Percentiles rank a stretch among this genome's conserved stretches.
Conservation (phyloP, 495 filamentous ascomycete genomes). For the Daldinia caldariorum region DNA sequence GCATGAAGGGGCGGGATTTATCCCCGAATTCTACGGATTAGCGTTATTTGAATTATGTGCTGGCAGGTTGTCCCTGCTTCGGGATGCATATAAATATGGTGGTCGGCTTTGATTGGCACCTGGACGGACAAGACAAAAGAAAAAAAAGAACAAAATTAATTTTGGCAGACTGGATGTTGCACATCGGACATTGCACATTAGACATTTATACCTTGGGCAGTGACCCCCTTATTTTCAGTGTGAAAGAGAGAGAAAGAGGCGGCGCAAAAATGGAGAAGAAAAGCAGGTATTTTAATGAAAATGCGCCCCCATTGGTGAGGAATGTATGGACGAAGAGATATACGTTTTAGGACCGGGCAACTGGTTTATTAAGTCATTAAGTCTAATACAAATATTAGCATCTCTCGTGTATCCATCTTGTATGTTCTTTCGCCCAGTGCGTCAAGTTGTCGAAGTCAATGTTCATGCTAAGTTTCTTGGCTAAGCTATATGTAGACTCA, state of each 20-base stretch:
- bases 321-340: conserved; percentile 7
- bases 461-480: background rate
- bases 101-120: conserved; percentile 26
- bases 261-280: background rate
- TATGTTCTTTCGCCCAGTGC: background rate
- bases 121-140: conserved; percentile 19
- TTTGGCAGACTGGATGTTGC: conserved; percentile 21
- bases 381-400: conserved; percentile 30
- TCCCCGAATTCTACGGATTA: conserved; percentile 22
- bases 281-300: background rate
- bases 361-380: conserved; percentile 30
- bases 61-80: conserved; percentile 15
- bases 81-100: conserved; percentile 35
- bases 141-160: background rate
- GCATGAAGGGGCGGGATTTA: conserved; percentile 29
- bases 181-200: conserved; percentile 23
- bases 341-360: conserved; percentile 22
- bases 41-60: conserved; percentile 19
- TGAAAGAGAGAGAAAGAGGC: background rate
- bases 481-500: background rate
- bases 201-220: conserved; percentile 37
- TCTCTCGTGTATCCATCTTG: background rate
- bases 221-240: conserved; percentile 15
- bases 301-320: conserved; percentile 15
- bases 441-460: background rate